Percentiles rank a stretch among this genome's conserved stretches.
These are phyloP conservation scores for Cytospora piceae DNA, from an alignment of 2,329 filamentous ascomycete genomes.

Conservation along the genomic window DNA sequence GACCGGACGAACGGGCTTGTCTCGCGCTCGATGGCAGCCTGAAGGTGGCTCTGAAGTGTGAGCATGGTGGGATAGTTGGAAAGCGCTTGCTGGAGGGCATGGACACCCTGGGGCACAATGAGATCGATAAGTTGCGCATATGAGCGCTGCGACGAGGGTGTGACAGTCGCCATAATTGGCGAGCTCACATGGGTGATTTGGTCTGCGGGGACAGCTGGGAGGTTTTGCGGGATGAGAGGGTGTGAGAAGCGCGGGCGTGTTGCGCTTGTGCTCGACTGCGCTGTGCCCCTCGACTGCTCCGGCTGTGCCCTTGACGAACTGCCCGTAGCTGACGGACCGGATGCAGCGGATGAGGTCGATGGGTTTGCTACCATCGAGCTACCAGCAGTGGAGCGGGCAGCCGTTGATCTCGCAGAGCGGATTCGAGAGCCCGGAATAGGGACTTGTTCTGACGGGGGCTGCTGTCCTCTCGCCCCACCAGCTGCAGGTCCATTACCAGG, in stretches of 20 bases:
- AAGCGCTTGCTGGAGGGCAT: slow-evolving; percentile 51
- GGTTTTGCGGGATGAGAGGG: slow-evolving; percentile 17
- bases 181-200: slow-evolving; percentile 39
- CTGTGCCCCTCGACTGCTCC: slow-evolving; percentile 5
- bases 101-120: slow-evolving; percentile 54
- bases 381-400: slow-evolving; percentile 13
- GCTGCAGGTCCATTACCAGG: slow-evolving; percentile 16
- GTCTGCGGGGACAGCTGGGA: slow-evolving; percentile 11
- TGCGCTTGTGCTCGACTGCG: slow-evolving; percentile 15
- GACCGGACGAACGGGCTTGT: slow-evolving; percentile 51
- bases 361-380: slow-evolving; percentile 21
- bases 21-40: slow-evolving; percentile 56
- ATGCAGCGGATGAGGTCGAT: slow-evolving; percentile 14
- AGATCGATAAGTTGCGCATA: slow-evolving; percentile 58
- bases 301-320: slow-evolving; percentile 21
- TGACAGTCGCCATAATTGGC: slow-evolving; percentile 40
- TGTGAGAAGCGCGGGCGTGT: slow-evolving; percentile 28
- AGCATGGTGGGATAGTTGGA: slow-evolving; percentile 53
- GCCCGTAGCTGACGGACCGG: slow-evolving; percentile 8
- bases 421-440: slow-evolving; percentile 4
- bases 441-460: slow-evolving; percentile 3
- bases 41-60: slow-evolving; percentile 52
- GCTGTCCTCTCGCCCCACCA: slow-evolving; percentile 20
- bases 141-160: slow-evolving; percentile 44
- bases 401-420: slow-evolving; percentile 21